Conservation (phyloP, 1,284 basidiomycete genomes). For the Sporisorium graminicola region DNA sequence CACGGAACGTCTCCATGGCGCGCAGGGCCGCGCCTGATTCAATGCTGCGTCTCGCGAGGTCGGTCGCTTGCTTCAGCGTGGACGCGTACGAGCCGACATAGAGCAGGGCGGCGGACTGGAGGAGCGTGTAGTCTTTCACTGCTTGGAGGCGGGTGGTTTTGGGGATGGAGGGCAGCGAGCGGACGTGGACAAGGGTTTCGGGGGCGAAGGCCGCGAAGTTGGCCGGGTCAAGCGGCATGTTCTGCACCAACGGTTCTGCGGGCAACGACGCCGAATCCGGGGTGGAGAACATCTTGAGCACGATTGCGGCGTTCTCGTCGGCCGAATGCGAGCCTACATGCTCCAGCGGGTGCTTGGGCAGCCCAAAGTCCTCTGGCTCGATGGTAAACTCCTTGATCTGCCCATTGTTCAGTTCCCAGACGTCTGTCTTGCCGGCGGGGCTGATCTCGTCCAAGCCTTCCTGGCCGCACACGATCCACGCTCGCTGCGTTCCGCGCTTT, state of each 20-base stretch:
- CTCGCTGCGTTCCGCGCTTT: slow-evolving; percentile 78
- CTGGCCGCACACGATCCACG: slow-evolving; percentile 91
- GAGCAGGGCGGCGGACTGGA: slow-evolving; percentile 65
- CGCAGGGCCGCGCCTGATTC: slow-evolving; percentile 44
- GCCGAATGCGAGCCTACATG: slow-evolving; percentile 56
- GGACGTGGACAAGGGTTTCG: slow-evolving; percentile 31
- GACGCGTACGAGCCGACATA: slow-evolving; percentile 58
- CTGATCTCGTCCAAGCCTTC: slow-evolving; percentile 96
- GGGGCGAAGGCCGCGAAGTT: slow-evolving; percentile 29
- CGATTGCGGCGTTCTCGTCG: slow-evolving; percentile 64
- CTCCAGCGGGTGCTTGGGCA: slow-evolving; percentile 53
- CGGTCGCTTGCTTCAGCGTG: slow-evolving; percentile 19
- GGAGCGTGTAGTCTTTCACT: slow-evolving; percentile 62
- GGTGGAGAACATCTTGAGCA: slow-evolving; percentile 54
- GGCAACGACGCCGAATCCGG: slow-evolving; percentile 9
- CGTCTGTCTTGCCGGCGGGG: slow-evolving; percentile 84
- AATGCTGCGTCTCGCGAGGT: slow-evolving; percentile 42
- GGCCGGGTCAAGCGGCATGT: slow-evolving; percentile 27
- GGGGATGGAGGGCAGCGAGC: slow-evolving; percentile 53
- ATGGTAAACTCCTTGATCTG: slow-evolving; percentile 57
- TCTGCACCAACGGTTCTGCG: slow-evolving; percentile 8
- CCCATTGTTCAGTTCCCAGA: slow-evolving; percentile 62
- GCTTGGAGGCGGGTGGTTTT: slow-evolving; percentile 52
- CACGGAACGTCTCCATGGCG: slow-evolving; percentile 49
- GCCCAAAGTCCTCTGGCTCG: slow-evolving; percentile 61